phyloP scores from a whole-genome alignment of 106 monocot genomes.

The Iris macrosiphon region DNA sequence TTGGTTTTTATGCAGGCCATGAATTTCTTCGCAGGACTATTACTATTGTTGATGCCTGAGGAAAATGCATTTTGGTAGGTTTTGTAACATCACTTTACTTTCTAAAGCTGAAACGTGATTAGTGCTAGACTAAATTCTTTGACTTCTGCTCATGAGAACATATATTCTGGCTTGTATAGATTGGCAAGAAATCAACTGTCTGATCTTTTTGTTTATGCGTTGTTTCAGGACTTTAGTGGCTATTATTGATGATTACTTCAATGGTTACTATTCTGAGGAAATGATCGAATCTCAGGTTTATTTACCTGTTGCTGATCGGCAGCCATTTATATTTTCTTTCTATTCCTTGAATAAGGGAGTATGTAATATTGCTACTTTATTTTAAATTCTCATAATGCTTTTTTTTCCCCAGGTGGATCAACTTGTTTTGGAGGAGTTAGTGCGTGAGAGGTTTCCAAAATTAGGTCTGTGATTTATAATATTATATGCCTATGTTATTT shows the following conservation, averaged over 20 bases:
- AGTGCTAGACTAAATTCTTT: not conserved
- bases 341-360: too few relatives aligned
- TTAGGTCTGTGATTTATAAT: slow-evolving; percentile 51
- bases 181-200: not conserved
- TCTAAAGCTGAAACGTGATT: not conserved
- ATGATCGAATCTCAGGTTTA: slow-evolving; percentile 99
- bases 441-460: slow-evolving; percentile 88
- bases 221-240: slow-evolving; percentile 75
- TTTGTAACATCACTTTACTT: not conserved
- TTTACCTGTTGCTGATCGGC: too few relatives aligned
- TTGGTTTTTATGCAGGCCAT: slow-evolving; percentile 93
- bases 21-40: slow-evolving; percentile 96
- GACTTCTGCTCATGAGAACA: not conserved
- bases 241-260: slow-evolving; percentile 93
- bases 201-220: not conserved
- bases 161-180: too few relatives aligned
- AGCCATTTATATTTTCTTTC: too few relatives aligned
- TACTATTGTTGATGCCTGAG: slow-evolving; percentile 93
- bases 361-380: too few relatives aligned
- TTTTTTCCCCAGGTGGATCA: slow-evolving; percentile 74
- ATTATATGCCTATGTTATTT: not conserved
- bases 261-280: slow-evolving; percentile 94
- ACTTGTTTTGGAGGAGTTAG: slow-evolving; percentile 94
- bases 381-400: not conserved
- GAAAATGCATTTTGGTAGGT: slow-evolving; percentile 99